Conservation (phyloP, 441 rosid genomes). For the Syzygium malaccense region DNA sequence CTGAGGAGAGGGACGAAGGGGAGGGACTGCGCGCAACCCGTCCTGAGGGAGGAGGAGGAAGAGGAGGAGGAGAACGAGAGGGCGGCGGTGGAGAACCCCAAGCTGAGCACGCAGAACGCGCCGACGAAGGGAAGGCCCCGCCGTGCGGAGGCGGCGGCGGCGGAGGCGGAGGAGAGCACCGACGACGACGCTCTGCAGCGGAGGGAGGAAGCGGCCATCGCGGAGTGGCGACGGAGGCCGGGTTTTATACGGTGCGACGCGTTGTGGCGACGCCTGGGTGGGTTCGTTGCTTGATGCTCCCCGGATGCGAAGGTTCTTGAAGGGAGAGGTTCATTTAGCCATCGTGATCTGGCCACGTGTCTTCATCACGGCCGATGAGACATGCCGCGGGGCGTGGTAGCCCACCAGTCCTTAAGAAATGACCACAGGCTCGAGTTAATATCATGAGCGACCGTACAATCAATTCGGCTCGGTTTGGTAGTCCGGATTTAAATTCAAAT, state of each 20-base stretch:
- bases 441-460: rapidly evolving
- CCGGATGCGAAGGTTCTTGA: background rate
- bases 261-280: conserved; percentile 1
- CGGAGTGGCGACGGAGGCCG: background rate
- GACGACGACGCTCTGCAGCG: conserved; percentile 15
- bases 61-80: conserved; percentile 19
- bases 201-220: conserved; percentile 33
- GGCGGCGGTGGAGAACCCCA: conserved; percentile 45
- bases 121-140: conserved; percentile 69
- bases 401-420: background rate
- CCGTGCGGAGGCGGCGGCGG: conserved; percentile 12
- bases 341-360: background rate
- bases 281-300: conserved; percentile 10
- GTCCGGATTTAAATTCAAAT: no score
- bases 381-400: rapidly evolving
- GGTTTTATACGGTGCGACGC: background rate
- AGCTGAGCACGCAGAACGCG: conserved; percentile 58
- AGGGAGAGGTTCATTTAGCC: background rate
- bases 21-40: conserved; percentile 46
- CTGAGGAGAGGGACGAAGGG: conserved; percentile 37
- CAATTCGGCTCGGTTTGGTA: no score
- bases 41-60: conserved; percentile 25
- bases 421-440: background rate
- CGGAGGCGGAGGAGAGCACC: conserved; percentile 9
- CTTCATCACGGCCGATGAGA: background rate